These are phyloP conservation scores for Penicillium sp. DNA, from an alignment of 2,329 filamentous ascomycete species.

Conservation along the genomic window DNA sequence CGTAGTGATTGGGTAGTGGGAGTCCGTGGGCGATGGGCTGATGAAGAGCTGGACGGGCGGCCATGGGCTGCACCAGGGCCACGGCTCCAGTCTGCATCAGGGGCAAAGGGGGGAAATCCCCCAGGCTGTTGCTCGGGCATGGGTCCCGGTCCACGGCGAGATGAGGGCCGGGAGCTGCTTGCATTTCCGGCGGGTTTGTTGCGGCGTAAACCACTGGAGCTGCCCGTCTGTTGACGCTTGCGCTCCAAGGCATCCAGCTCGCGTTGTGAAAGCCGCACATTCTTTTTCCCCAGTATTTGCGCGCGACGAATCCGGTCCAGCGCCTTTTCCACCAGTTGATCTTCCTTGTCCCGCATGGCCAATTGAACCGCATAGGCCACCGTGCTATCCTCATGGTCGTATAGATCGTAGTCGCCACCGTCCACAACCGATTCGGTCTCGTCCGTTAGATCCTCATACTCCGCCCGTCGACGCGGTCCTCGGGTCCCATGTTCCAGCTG, in stretches of 20 bases:
- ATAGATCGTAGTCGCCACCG: constrained; percentile 49
- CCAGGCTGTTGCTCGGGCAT: constrained; percentile 17
- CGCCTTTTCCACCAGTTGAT: constrained; percentile 69
- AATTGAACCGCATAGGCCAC: constrained; percentile 47
- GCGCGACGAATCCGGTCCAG: constrained; percentile 74
- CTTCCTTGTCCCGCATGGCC: constrained; percentile 61
- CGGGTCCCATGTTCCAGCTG: constrained; percentile 33
- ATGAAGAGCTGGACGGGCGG: constrained; percentile 32
- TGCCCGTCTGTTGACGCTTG: constrained; percentile 52
- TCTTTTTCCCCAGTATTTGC: constrained; percentile 65
- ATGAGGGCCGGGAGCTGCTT: constrained; percentile 17
- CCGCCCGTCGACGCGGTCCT: constrained; percentile 33
- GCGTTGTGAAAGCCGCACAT: constrained; percentile 72
- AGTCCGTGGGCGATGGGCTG: constrained; percentile 41
- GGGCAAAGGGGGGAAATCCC: constrained; percentile 31
- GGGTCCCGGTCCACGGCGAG: constrained; percentile 13
- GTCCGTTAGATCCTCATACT: constrained; percentile 46
- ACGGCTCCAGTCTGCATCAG: constrained; percentile 46
- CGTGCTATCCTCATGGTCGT: constrained; percentile 47
- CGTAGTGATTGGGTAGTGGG: constrained; percentile 39
- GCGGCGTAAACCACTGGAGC: constrained; percentile 13
- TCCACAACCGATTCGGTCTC: constrained; percentile 39
- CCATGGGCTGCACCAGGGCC: constrained; percentile 44
- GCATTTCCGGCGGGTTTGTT: constrained; percentile 22
- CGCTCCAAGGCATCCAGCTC: constrained; percentile 77